A percentile compares a stretch with the other conserved stretches of the same genome.
Conservation (phyloP, 2,329 filamentous ascomycete genomes). For the Exophiala sideris region DNA sequence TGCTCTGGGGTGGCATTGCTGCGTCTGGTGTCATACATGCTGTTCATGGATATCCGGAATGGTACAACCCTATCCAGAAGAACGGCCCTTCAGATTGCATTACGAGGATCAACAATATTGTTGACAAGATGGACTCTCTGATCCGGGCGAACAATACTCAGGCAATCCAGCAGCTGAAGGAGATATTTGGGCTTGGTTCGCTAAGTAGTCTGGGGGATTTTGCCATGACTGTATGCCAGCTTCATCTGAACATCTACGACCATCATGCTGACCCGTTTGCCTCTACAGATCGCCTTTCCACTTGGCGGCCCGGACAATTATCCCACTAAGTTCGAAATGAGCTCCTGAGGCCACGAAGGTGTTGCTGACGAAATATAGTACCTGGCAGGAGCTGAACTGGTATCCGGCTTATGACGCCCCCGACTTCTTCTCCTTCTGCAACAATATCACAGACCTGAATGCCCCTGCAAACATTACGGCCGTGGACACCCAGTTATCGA, state of each 20-base stretch:
- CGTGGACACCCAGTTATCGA: slow-evolving; percentile 46
- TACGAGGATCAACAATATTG: slow-evolving; percentile 47
- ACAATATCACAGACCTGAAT: slow-evolving; percentile 49
- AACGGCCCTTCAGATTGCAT: slow-evolving; percentile 51
- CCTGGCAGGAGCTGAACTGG: slow-evolving; percentile 57
- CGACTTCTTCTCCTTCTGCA: slow-evolving; percentile 54
- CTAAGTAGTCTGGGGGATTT: slow-evolving; percentile 39
- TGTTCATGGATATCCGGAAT: slow-evolving; percentile 46
- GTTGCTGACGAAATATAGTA: slow-evolving; percentile 23
- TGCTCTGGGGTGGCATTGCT: slow-evolving; percentile 49
- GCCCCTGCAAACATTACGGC: slow-evolving; percentile 43
- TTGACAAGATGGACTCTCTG: slow-evolving; percentile 50
- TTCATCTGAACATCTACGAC: background rate
- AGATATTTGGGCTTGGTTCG: slow-evolving; percentile 46
- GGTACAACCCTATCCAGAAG: slow-evolving; percentile 51
- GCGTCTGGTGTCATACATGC: slow-evolving; percentile 45
- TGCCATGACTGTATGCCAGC: slow-evolving; percentile 22
- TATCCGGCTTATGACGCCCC: slow-evolving; percentile 38
- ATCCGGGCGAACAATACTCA: slow-evolving; percentile 41
- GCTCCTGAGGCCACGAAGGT: too few relatives aligned
- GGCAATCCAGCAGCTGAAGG: slow-evolving; percentile 47
- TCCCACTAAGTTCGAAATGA: slow-evolving; percentile 34
- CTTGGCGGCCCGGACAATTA: slow-evolving; percentile 50
- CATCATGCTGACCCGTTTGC: background rate
- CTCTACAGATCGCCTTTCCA: slow-evolving; percentile 43